These are phyloP conservation scores for Paraphaeosphaeria sporulosa DNA, from an alignment of 2,329 filamentous ascomycete genomes.

Conservation along the genomic window DNA sequence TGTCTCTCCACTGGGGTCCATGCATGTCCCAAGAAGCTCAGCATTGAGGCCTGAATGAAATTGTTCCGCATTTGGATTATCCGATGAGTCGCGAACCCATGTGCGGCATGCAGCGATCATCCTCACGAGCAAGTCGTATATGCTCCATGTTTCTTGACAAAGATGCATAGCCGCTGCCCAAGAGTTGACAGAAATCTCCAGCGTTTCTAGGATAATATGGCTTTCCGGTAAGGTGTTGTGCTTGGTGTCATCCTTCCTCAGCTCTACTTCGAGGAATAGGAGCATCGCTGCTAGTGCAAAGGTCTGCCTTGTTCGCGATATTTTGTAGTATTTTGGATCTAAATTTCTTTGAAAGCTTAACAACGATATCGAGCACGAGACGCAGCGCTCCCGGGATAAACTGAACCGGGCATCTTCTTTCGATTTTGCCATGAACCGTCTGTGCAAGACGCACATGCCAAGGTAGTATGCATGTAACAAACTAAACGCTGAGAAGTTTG, in stretches of 20 bases:
- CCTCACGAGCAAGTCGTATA: neutral
- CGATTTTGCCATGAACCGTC: neutral
- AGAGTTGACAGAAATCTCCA: neutral
- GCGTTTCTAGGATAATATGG: neutral
- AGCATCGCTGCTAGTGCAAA: constrained; percentile 4
- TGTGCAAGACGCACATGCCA: constrained; percentile 5
- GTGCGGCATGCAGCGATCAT: neutral
- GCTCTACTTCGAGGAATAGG: constrained; percentile 1
- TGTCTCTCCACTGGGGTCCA: neutral
- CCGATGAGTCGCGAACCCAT: neutral
- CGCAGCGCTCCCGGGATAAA: constrained; percentile 2
- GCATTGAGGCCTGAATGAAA: neutral
- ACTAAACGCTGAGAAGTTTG: neutral
- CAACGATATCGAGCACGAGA: neutral
- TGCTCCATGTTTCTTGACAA: constrained; percentile 4
- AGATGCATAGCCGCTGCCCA: neutral
- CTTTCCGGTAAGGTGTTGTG: neutral
- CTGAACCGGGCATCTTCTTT: constrained; percentile 3
- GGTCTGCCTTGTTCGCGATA: neutral
- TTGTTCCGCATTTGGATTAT: too few relatives aligned
- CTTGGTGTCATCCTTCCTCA: neutral
- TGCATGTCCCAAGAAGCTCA: neutral
- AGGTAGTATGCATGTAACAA: neutral
- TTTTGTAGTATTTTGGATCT: neutral
- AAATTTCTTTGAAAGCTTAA: neutral